Conservation (phyloP, 176 grass and related monocot genomes). For the Carex myosuroides region DNA sequence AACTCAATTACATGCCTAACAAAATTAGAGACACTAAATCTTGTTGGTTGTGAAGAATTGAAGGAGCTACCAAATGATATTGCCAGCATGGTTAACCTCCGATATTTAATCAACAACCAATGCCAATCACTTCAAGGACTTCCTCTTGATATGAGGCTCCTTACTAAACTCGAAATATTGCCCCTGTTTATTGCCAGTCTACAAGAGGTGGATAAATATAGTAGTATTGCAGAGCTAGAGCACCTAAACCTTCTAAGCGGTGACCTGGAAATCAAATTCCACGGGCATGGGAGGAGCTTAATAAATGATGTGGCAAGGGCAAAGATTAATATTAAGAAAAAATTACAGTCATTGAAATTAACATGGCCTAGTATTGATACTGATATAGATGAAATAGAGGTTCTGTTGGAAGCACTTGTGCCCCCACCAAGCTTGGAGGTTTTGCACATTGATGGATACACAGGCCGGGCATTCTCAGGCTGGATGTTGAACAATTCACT, state of each 20-base stretch:
- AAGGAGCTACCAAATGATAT: constrained; percentile 36
- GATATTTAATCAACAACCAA: constrained; percentile 28
- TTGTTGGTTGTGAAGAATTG: constrained; percentile 36
- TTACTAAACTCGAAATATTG: constrained; percentile 44
- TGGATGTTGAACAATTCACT: constrained; percentile 40
- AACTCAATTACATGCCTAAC: constrained; percentile 34
- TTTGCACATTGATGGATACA: constrained; percentile 36
- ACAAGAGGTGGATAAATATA: constrained; percentile 18
- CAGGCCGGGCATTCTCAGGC: constrained; percentile 25
- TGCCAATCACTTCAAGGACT: constrained; percentile 26
- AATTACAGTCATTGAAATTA: constrained; percentile 33
- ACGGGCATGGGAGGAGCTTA: constrained; percentile 13
- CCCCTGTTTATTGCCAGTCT: constrained; percentile 32
- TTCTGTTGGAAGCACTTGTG: constrained; percentile 35
- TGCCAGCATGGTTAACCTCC: constrained; percentile 29
- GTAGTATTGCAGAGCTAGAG: constrained; percentile 35
- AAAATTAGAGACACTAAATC: constrained; percentile 39
- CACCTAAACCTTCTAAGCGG: constrained; percentile 29
- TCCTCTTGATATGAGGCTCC: constrained; percentile 32
- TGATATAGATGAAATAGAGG: not conserved
- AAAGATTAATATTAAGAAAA: constrained; percentile 37
- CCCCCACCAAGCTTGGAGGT: constrained; percentile 38
- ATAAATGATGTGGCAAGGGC: constrained; percentile 19
- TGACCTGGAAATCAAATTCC: constrained; percentile 26
- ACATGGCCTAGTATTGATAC: constrained; percentile 14